Conservation (phyloP, 257 asterid species). For the Solanum rostratum region DNA sequence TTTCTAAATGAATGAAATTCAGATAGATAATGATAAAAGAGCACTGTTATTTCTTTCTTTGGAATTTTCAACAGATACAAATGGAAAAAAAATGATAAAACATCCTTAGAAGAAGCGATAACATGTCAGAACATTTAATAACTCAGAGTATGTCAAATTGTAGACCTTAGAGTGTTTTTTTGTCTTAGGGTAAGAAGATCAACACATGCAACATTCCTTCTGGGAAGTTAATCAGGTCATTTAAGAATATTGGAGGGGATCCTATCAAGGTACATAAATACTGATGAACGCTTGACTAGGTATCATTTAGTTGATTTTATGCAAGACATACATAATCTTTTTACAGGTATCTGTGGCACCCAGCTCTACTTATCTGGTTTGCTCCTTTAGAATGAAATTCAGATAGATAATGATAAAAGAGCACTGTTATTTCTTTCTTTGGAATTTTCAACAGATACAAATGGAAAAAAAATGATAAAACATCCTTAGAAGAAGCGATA, state of each 20-base stretch:
- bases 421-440: too few relatives aligned
- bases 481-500: too few relatives aligned
- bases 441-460: too few relatives aligned
- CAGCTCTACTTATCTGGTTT: conserved; percentile 48
- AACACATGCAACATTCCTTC: conserved; percentile 33
- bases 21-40: neutral
- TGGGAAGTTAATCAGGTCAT: conserved; percentile 40
- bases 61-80: too few relatives aligned
- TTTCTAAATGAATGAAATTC: neutral
- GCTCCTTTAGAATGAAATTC: too few relatives aligned
- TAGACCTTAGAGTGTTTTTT: neutral
- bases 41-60: neutral
- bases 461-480: too few relatives aligned
- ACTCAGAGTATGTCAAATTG: neutral
- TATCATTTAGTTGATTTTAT: neutral
- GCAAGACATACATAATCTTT: neutral
- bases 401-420: too few relatives aligned
- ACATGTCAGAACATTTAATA: neutral
- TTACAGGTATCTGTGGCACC: conserved; percentile 54
- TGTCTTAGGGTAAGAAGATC: conserved; percentile 48
- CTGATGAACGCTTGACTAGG: neutral
- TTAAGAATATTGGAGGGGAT: conserved; percentile 42
- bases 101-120: too few relatives aligned
- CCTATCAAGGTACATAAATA: conserved; percentile 43
- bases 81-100: too few relatives aligned